Evolutionary conservation across 1,284 basidiomycete genomes (phyloP).

Genomic region (Cryptococcus jaspeensis): DNA sequence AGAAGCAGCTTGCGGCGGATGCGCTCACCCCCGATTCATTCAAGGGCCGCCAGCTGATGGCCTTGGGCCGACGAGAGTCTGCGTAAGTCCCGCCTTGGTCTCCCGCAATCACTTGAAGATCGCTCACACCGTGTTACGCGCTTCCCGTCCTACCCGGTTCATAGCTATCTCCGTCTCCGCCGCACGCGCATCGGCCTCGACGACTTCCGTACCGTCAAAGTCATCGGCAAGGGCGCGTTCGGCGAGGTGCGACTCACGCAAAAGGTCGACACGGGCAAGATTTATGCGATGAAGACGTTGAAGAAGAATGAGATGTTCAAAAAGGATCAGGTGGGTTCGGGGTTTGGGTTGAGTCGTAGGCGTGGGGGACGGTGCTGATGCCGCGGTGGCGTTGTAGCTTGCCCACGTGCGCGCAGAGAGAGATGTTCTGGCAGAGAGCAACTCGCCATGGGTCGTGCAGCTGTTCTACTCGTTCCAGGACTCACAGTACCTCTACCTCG

Average conservation of each 20-base stretch:
- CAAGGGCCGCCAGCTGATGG: conserved; percentile 85
- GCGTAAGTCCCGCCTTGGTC: conserved; percentile 52
- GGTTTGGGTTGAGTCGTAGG: background rate
- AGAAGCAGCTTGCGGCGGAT: conserved; percentile 78
- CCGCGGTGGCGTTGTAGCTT: conserved; percentile 61
- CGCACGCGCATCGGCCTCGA: conserved; percentile 89
- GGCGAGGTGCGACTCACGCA: conserved; percentile 96
- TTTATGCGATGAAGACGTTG: conserved; percentile 99
- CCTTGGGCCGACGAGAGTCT: conserved; percentile 87
- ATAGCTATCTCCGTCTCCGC: conserved; percentile 74
- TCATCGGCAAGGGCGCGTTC: conserved; percentile 98
- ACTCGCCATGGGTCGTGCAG: conserved; percentile 95
- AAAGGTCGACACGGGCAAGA: conserved; percentile 95
- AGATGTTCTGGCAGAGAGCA: conserved; percentile 95
- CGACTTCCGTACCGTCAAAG: conserved; percentile 96
- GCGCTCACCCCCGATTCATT: conserved; percentile 73
- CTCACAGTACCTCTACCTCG: conserved; percentile 88
- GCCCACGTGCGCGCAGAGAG: conserved; percentile 98
- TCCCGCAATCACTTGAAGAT: too few relatives aligned
- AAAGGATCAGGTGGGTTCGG: conserved; percentile 78
- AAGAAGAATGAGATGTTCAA: conserved; percentile 99
- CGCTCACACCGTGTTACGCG: too few relatives aligned
- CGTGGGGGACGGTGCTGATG: background rate
- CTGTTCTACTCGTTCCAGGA: conserved; percentile 99
- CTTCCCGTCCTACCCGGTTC: conserved; percentile 1